Evolutionary conservation across 2,329 filamentous ascomycete genomes (phyloP).

Genomic region (Aspergillus sp.): DNA sequence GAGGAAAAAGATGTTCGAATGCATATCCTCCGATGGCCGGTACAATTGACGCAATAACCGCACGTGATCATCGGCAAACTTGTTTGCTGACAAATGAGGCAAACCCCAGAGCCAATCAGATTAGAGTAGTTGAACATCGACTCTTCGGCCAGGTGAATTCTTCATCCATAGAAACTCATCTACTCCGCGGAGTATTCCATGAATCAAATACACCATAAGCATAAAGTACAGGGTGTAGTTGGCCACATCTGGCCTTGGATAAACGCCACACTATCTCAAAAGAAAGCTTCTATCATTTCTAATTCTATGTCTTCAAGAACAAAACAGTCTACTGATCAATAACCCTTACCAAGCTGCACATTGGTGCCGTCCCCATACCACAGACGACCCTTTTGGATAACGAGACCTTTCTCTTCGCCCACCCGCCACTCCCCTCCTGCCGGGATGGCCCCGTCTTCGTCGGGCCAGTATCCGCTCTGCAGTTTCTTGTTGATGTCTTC

Average conservation of each 20-base stretch:
- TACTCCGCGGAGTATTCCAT: too few relatives aligned
- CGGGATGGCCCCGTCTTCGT: slow-evolving; percentile 39
- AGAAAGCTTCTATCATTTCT: too few relatives aligned
- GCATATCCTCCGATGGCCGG: slow-evolving; percentile 11
- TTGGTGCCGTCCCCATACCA: slow-evolving; percentile 89
- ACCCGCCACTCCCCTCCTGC: slow-evolving; percentile 73
- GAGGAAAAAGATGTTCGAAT: slow-evolving; percentile 1
- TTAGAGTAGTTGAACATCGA: slow-evolving; percentile 13
- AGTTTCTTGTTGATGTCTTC: slow-evolving; percentile 76
- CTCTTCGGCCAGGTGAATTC: background rate
- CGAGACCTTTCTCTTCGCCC: slow-evolving; percentile 75
- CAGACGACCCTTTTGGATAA: slow-evolving; percentile 68
- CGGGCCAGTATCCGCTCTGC: slow-evolving; percentile 67
- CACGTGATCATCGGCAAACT: slow-evolving; percentile 22
- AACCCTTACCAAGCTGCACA: slow-evolving; percentile 39
- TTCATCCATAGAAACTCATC: too few relatives aligned
- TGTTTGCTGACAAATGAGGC: slow-evolving; percentile 29
- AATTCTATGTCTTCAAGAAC: too few relatives aligned
- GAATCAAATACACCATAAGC: too few relatives aligned
- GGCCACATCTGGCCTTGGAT: too few relatives aligned
- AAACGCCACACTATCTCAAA: too few relatives aligned
- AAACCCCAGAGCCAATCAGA: slow-evolving; percentile 21
- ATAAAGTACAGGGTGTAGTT: too few relatives aligned
- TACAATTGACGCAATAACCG: slow-evolving; percentile 33
- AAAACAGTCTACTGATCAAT: background rate